Base-by-base conservation (phyloP, 2,329 filamentous ascomycete species). In the Neophaeococcomyces mojaviensis region DNA sequence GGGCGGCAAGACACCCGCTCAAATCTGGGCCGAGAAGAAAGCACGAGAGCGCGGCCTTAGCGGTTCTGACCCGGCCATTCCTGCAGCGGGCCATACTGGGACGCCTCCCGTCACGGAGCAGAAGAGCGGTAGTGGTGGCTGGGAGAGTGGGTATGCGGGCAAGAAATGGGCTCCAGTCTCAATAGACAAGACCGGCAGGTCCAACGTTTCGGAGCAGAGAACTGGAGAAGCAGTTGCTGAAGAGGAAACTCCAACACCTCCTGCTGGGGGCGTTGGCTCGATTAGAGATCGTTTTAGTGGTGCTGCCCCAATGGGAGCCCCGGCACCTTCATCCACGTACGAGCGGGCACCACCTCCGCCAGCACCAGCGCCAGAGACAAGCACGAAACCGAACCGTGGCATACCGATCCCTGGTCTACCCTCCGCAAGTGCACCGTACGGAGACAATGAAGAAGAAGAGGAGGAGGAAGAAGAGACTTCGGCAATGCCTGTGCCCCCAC, bases 1-100 rank as follows among this genome's bases (percentile, higher is more conserved):
- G 64, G 89, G 86, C 52, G 92, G 92, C 51, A 98, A 97, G 73
- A 97, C 92, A 4, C 92, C 92, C 5, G 89, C 92, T 24, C 92
- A 98, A 65, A 70, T 95, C 30, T 98, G 92, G 92, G 90, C 90
- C 0, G 92, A 98, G 72, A 94, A 89, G 72, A 97, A 97, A 72
- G 90, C 86, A 31, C 82, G 81, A 50, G 81, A 92, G 63, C 76
- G 82, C 48, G 80, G 77, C 18, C 55, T 64, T 19, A 72, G 65
- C 42, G 82, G 77, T 37, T 70, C 70, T 33, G 69, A 63, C 41
- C 69, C 75, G 40, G 68, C 71, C 22, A 64, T 72, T 41, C 64
- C 71, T 16, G 61, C 76, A 35, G 60, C 64, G 38, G 49, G 68
- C 43, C 61, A 70, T 19, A 53, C 67, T 5, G 58, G 57, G 19